Base-by-base conservation (phyloP, 257 asterid species). In the Gentiana macrophylla region DNA sequence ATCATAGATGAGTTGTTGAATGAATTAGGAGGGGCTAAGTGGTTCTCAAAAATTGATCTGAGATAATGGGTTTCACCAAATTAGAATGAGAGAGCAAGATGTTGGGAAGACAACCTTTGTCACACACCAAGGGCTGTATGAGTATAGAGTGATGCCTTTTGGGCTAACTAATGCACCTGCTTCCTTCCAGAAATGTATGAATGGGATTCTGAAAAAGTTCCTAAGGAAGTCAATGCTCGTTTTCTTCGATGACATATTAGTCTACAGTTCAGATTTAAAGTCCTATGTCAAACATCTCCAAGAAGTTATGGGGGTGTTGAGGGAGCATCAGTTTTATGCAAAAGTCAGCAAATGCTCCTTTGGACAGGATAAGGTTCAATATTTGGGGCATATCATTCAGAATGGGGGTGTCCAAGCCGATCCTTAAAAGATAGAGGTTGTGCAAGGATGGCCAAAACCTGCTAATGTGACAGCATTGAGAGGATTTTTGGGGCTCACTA, bases 161-260 rank as follows among this genome's bases (percentile, higher is more conserved):
- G 51, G 51, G 44, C 44, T 38, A 3, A 38, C 1, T 38, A 38
- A 38, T 38, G 44, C 44, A 4, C 44, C 44, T 3, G 44, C 44
- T 38, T 3, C 44, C 6, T 38, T 38, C 11, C 51, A 48, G 3
- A n/a, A 48, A 9, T 3, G 4, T 9, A 48, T 24, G 24, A 24
- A 24, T 24, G 24, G 24, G 24, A 0, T 44, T 44, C 11, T 44
- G 7, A 11, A 11, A 48, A 4, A 4, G 6, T n/a, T 5, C 3
- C 3, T 48, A 3, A 48, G 51, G 11, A 48, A 48, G 11, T 48
- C 11, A 5, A 12, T 48, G 1, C 11, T 48, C 4, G 51, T 48
- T 4, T 48, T 48, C 11, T 61, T 61, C 43, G 41, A 61, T 61
- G 52, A 52, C 32, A 61, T 61, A 0, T 2, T 61, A 1, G 15